Conservation (phyloP, 73 alveolate species). For the Breviolum minutum region DNA sequence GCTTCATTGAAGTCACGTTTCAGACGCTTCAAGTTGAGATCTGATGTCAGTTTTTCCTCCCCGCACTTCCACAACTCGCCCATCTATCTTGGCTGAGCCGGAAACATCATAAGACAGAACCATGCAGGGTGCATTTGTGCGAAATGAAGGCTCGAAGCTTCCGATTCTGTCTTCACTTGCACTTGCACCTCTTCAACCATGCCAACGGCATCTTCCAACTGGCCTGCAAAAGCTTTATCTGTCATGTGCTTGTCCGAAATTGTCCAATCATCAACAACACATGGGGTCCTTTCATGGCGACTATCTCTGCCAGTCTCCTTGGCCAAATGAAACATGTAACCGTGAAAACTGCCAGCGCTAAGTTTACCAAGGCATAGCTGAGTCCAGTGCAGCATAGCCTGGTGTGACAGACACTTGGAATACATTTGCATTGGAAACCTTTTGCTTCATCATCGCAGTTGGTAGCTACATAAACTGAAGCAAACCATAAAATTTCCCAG, state of each 20-base stretch:
- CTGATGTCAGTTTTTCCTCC: no score
- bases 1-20: no score
- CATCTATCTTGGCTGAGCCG: background rate
- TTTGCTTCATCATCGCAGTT: no score
- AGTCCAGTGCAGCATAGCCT: constrained; percentile 25
- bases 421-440: background rate
- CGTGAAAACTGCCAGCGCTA: background rate
- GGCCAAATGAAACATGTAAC: background rate
- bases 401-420: background rate
- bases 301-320: constrained; percentile 87
- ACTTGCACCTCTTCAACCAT: constrained; percentile 66
- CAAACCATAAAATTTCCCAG: no score
- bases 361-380: background rate
- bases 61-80: no score
- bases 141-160: background rate
- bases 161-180: background rate
- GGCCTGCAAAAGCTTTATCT: background rate
- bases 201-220: constrained; percentile 58
- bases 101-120: background rate
- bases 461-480: no score
- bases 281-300: constrained; percentile 57
- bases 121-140: no score
- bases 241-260: background rate
- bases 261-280: background rate
- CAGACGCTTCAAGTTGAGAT: no score